A percentile compares a stretch with the other conserved stretches of the same genome.
phyloP scores from a whole-genome alignment of 2,329 filamentous ascomycete species.

The Cercospora canescens region DNA sequence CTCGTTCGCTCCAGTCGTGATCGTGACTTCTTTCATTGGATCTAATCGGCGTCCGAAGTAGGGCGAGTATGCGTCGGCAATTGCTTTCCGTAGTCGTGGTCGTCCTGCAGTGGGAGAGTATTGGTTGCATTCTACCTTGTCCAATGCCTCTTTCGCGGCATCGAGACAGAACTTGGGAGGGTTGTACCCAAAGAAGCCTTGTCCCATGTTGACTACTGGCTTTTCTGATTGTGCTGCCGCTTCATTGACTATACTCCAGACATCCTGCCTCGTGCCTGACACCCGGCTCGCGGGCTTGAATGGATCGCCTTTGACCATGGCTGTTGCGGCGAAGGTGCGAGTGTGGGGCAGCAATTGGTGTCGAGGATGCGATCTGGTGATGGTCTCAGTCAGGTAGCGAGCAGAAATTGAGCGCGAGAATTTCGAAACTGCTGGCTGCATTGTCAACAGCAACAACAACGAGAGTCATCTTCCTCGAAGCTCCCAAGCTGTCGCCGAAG shows the following conservation, averaged over 20 bases:
- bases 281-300: conserved; percentile 58
- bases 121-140: conserved; percentile 95
- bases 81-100: conserved; percentile 86
- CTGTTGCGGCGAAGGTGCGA: conserved; percentile 25
- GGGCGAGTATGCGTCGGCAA: conserved; percentile 88
- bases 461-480: conserved; percentile 9
- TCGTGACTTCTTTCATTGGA: conserved; percentile 88
- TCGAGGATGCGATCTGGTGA: neutral
- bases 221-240: conserved; percentile 63
- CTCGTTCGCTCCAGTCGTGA: conserved; percentile 90
- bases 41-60: conserved; percentile 80
- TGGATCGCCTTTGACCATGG: conserved; percentile 32
- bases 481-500: conserved; percentile 6
- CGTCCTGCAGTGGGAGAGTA: conserved; percentile 95
- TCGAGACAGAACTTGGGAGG: conserved; percentile 87
- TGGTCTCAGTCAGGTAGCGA: neutral
- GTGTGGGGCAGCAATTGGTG: neutral
- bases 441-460: conserved; percentile 2
- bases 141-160: conserved; percentile 85
- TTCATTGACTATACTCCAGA: conserved; percentile 68
- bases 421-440: conserved; percentile 1
- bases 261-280: conserved; percentile 57
- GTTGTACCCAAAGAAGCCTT: conserved; percentile 88
- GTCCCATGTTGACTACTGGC: conserved; percentile 69
- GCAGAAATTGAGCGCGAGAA: neutral